A percentile compares a stretch with the other conserved stretches of the same genome.
Evolutionary conservation across 1,284 basidiomycete genomes (phyloP).

Genomic region (Boletus sp.): DNA sequence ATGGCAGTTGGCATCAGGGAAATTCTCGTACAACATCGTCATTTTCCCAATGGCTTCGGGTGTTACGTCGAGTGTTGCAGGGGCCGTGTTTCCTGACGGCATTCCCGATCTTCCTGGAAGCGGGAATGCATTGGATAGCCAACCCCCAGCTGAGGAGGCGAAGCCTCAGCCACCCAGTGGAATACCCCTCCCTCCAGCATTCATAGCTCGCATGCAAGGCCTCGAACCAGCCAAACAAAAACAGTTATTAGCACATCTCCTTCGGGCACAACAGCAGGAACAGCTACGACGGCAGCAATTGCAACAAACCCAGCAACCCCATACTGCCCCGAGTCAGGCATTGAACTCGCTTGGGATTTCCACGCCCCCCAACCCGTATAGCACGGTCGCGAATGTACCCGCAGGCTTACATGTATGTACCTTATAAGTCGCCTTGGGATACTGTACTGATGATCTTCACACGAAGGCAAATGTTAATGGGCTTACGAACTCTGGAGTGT

Average conservation of each 20-base stretch:
- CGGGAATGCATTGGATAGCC: slow-evolving; percentile 15
- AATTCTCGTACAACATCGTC: slow-evolving; percentile 47
- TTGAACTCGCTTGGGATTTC: slow-evolving; percentile 13
- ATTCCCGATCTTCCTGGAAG: slow-evolving; percentile 50
- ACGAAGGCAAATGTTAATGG: slow-evolving; percentile 15
- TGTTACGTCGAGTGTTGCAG: slow-evolving; percentile 41
- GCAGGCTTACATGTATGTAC: slow-evolving; percentile 21
- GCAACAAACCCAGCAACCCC: slow-evolving; percentile 31
- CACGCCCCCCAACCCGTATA: slow-evolving; percentile 12
- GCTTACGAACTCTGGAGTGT: slow-evolving; percentile 7
- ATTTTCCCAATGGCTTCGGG: slow-evolving; percentile 44
- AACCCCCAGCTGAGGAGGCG: slow-evolving; percentile 22
- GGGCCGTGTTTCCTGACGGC: slow-evolving; percentile 57
- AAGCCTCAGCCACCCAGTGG: slow-evolving; percentile 1
- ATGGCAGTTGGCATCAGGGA: slow-evolving; percentile 51
- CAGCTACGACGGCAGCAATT: slow-evolving; percentile 32
- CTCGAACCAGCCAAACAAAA: slow-evolving; percentile 29
- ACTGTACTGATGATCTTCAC: slow-evolving; percentile 6
- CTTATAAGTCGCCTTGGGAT: neutral
- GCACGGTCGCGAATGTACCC: slow-evolving; percentile 10
- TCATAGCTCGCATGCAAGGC: slow-evolving; percentile 23
- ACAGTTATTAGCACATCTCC: slow-evolving; percentile 17
- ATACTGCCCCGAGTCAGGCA: slow-evolving; percentile 11
- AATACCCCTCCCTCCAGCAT: slow-evolving; percentile 7
- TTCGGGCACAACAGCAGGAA: slow-evolving; percentile 26